Percentiles rank a stretch among this genome's conserved stretches.
These are phyloP conservation scores for Xerocomellus chrysenteron DNA, from an alignment of 768 basidiomycete species.

Conservation along the genomic window DNA sequence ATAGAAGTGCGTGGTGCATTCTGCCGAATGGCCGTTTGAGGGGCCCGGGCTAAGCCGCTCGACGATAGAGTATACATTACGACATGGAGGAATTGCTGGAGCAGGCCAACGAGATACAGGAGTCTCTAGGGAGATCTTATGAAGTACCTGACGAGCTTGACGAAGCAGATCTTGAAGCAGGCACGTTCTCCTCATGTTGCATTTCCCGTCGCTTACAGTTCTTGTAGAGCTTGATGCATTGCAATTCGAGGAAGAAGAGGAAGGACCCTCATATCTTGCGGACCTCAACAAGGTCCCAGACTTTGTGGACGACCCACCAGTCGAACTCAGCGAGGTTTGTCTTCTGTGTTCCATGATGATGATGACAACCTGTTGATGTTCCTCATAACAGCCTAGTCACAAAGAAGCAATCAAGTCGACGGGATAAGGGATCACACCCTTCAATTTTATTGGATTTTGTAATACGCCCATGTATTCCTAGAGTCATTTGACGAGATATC, in stretches of 20 bases:
- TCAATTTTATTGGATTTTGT: constrained; percentile 1
- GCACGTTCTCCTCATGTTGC: constrained; percentile 40
- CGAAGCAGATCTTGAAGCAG: constrained; percentile 96
- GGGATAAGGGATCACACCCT: constrained; percentile 18
- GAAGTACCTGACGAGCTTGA: constrained; percentile 97
- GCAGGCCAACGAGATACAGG: constrained; percentile 97
- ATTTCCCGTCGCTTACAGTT: constrained; percentile 1
- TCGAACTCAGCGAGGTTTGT: constrained; percentile 63
- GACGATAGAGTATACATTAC: constrained; percentile 82
- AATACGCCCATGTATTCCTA: constrained; percentile 17
- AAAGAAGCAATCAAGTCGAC: constrained; percentile 61
- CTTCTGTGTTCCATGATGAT: not conserved
- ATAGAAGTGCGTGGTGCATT: constrained; percentile 70
- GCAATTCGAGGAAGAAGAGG: constrained; percentile 88
- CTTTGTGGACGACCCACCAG: constrained; percentile 86
- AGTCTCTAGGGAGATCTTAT: constrained; percentile 89
- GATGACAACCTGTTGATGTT: not conserved
- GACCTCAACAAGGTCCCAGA: constrained; percentile 89
- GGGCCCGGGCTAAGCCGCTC: not conserved
- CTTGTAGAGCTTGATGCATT: constrained; percentile 87
- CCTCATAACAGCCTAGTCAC: constrained; percentile 37
- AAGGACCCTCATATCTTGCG: constrained; percentile 83
- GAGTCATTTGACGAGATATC: not conserved
- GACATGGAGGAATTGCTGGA: constrained; percentile 98
- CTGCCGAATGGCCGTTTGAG: not conserved